Base-by-base conservation (phyloP, 345 rosid genomes). In the Acer saccharum region DNA sequence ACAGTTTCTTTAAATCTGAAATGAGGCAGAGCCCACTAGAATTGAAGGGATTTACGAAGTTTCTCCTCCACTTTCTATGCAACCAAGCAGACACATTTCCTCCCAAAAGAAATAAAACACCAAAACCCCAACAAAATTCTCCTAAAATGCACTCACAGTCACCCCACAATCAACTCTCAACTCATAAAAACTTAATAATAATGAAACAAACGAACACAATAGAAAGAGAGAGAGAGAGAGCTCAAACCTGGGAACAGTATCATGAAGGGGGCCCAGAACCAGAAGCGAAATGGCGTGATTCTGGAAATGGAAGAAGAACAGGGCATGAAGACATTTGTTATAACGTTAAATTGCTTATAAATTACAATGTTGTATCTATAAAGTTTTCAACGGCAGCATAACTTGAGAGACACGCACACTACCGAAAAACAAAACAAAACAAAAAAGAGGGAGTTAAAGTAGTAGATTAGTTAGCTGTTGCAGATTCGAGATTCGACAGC, bases 341-440 rank as follows among this genome's bases (percentile, higher is more conserved):
- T 4, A 62, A 41, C 23, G 62, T 23, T 46, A 25, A 46, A 35
- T 65, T 25, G 66, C 29, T 39, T 41, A 65, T 43, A 1, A 21
- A 43, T 20, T 35, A 57, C 1, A 69, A 12, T 46, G 64, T 46
- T 10, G 2, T 64, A 25, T 21, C 23, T 48, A 12, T 16, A 39
- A 41, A 1, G 52, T 65, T 3, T 69, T 50, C 41, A 75, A 82
- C 79, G 81, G 84, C 62, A 7, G 32, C 80, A 79, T 78, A 71
- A 66, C 85, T 76, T 82, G 74, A 82, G 16, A 13, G 46, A 75
- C 60, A 82, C 82, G 79, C 84, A 21, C 35, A 23, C 25, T 10
- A 14, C 2, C 0, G 18, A 39, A 79, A 60, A 29, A 60, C 68
- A 54, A 58, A 64, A 52, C 17, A 27, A 64, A 20, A 17, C 13